Evolutionary conservation across 1,284 basidiomycete species (phyloP).

Genomic region (Cryptococcus wingfieldii): DNA sequence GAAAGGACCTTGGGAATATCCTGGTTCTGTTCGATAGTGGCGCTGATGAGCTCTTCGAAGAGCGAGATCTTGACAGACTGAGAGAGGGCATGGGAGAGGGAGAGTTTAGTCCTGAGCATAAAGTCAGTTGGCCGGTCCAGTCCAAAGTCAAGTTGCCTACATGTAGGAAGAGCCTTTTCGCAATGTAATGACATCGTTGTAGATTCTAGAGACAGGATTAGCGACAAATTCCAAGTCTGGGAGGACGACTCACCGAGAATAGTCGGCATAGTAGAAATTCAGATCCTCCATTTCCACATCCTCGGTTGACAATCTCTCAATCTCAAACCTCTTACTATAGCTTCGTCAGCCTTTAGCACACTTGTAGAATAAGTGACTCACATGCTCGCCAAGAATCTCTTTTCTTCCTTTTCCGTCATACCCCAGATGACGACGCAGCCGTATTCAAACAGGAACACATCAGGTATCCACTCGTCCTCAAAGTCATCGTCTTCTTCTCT

Average conservation of each 20-base stretch:
- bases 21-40: slow-evolving; percentile 93
- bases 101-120: slow-evolving; percentile 78
- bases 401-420: slow-evolving; percentile 89
- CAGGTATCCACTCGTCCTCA: slow-evolving; percentile 61
- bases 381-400: slow-evolving; percentile 80
- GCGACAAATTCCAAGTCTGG: background rate
- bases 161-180: slow-evolving; percentile 93
- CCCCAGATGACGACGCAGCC: slow-evolving; percentile 92
- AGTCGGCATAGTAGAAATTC: slow-evolving; percentile 95
- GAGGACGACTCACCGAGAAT: slow-evolving; percentile 66
- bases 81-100: slow-evolving; percentile 86
- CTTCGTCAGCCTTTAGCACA: background rate
- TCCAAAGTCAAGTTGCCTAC: slow-evolving; percentile 53
- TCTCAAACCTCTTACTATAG: slow-evolving; percentile 80
- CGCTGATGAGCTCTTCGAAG: slow-evolving; percentile 89
- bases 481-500: slow-evolving; percentile 52
- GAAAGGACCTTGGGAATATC: slow-evolving; percentile 91
- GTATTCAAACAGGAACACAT: slow-evolving; percentile 90
- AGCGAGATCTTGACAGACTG: slow-evolving; percentile 96
- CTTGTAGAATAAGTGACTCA: slow-evolving; percentile 51
- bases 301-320: slow-evolving; percentile 77
- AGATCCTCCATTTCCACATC: slow-evolving; percentile 93
- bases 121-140: background rate
- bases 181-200: slow-evolving; percentile 96
- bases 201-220: slow-evolving; percentile 61